These are phyloP conservation scores for Claviceps humidiphila DNA, from an alignment of 2,329 filamentous ascomycete species.

Conservation along the genomic window DNA sequence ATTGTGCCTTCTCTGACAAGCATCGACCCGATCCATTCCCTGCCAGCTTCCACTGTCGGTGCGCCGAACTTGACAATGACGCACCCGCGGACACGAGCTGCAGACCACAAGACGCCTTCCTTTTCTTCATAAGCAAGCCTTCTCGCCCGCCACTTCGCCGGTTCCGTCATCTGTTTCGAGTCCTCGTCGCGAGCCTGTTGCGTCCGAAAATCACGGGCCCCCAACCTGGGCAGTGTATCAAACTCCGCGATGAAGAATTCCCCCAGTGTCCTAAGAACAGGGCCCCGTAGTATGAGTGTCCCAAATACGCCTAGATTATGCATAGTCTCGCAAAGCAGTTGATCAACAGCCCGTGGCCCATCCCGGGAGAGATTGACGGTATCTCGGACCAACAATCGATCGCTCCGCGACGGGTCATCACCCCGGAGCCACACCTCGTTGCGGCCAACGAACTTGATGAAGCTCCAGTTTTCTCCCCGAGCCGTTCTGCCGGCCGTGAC, in stretches of 20 bases:
- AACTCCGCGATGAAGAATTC: constrained; percentile 73
- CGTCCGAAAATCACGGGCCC: constrained; percentile 61
- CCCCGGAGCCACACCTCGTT: constrained; percentile 67
- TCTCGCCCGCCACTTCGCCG: constrained; percentile 38
- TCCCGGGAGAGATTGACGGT: constrained; percentile 60
- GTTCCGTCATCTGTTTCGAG: constrained; percentile 22
- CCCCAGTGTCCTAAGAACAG: constrained; percentile 50
- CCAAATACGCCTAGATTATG: constrained; percentile 66
- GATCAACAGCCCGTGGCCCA: constrained; percentile 24
- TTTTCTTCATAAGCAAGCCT: constrained; percentile 46
- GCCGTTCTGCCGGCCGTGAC: constrained; percentile 78
- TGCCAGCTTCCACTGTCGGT: constrained; percentile 64
- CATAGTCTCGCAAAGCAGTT: constrained; percentile 48
- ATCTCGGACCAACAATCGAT: constrained; percentile 68
- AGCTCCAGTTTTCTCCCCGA: constrained; percentile 78
- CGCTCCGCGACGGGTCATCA: constrained; percentile 20
- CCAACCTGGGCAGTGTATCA: constrained; percentile 63
- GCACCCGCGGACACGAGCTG: constrained; percentile 66
- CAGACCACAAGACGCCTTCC: constrained; percentile 64
- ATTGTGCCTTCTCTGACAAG: constrained; percentile 63
- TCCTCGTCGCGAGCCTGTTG: constrained; percentile 32
- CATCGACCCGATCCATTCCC: constrained; percentile 68
- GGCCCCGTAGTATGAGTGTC: constrained; percentile 71
- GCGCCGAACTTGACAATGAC: constrained; percentile 88
- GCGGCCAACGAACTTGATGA: constrained; percentile 63